phyloP scores from a whole-genome alignment of 805 yeast genomes.

The Cyberlindnera sargentensis region DNA sequence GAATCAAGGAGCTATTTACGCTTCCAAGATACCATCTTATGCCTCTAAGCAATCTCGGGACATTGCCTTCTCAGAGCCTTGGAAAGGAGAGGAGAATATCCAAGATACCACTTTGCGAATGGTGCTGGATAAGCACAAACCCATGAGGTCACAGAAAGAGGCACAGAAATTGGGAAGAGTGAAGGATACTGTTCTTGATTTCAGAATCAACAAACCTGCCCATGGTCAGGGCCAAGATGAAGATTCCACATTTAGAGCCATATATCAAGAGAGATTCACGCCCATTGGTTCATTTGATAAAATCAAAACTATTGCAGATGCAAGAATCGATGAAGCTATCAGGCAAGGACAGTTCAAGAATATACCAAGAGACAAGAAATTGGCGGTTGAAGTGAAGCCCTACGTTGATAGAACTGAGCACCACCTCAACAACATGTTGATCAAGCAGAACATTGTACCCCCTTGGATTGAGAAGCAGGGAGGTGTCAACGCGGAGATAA shows the following conservation, averaged over 20 bases:
- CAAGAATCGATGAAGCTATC: slow-evolving; percentile 67
- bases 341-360: slow-evolving; percentile 62
- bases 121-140: slow-evolving; percentile 47
- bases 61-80: slow-evolving; percentile 44
- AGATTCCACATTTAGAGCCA: slow-evolving; percentile 42
- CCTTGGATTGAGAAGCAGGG: slow-evolving; percentile 87
- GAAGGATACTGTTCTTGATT: slow-evolving; percentile 60
- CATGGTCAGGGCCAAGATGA: slow-evolving; percentile 26
- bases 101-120: slow-evolving; percentile 45
- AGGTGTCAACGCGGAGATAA: slow-evolving; percentile 42
- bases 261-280: slow-evolving; percentile 55
- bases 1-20: slow-evolving; percentile 35
- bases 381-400: slow-evolving; percentile 40
- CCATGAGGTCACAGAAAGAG: slow-evolving; percentile 24
- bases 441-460: slow-evolving; percentile 71
- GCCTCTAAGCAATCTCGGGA: slow-evolving; percentile 40
- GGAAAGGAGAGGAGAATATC: slow-evolving; percentile 50
- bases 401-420: slow-evolving; percentile 65
- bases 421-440: slow-evolving; percentile 70
- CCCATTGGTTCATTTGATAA: slow-evolving; percentile 32
- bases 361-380: slow-evolving; percentile 57
- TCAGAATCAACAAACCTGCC: slow-evolving; percentile 32
- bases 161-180: slow-evolving; percentile 47
- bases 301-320: slow-evolving; percentile 65
- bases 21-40: slow-evolving; percentile 34